Evolutionary conservation across 345 rosid species (phyloP).

Genomic region (Camelina laxa): DNA sequence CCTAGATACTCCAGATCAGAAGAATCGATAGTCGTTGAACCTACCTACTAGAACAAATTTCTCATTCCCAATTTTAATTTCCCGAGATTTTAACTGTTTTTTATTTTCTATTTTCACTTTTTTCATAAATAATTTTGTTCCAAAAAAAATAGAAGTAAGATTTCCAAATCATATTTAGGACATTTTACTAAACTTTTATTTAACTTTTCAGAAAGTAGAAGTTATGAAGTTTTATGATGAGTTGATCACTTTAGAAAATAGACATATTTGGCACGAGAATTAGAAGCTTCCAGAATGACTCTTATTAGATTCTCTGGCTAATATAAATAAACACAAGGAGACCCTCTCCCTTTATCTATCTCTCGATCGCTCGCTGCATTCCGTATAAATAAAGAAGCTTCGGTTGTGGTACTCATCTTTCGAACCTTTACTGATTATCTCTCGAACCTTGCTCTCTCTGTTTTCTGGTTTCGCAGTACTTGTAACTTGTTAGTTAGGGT

Average conservation of each 20-base stretch:
- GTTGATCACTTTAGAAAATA: neutral
- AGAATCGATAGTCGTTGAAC: no score
- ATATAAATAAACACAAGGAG: neutral
- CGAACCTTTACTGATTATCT: constrained; percentile 1
- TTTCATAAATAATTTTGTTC: no score
- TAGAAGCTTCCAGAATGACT: neutral
- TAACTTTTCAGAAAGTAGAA: neutral
- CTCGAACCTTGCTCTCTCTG: neutral
- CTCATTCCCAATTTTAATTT: neutral
- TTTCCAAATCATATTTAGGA: no score
- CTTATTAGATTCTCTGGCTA: neutral
- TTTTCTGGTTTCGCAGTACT: constrained; percentile 1
- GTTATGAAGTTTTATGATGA: neutral
- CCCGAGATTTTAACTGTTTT: neutral
- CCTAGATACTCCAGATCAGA: constrained; percentile 4
- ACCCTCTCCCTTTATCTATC: neutral
- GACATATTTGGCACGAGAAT: neutral
- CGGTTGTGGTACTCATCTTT: neutral
- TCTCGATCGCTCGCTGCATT: neutral
- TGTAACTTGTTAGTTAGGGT: neutral
- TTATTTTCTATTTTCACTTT: no score
- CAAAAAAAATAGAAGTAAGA: no score
- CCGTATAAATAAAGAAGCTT: neutral
- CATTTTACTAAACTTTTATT: neutral
- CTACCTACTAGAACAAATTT: neutral